Conservation (phyloP, 495 filamentous ascomycete genomes). For the Trichoderma orchidacearum region DNA sequence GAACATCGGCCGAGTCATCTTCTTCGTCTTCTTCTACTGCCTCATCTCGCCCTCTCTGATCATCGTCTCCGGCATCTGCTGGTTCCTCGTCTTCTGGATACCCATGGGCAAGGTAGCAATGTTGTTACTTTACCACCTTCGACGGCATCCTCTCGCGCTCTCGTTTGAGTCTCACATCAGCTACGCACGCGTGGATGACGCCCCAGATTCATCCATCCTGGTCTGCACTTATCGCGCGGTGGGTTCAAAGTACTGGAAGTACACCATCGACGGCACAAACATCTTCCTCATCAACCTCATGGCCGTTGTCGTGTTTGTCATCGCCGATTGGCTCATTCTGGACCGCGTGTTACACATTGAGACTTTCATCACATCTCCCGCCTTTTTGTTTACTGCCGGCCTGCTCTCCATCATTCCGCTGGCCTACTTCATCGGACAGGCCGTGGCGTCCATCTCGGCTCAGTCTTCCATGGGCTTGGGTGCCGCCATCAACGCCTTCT, state of each 20-base stretch:
- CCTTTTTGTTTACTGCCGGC: conserved; percentile 72
- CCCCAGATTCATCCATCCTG: conserved; percentile 71
- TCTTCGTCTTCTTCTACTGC: conserved; percentile 95
- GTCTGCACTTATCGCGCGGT: conserved; percentile 96
- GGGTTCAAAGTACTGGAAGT: conserved; percentile 95
- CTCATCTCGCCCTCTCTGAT: conserved; percentile 82
- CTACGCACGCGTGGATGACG: conserved; percentile 49
- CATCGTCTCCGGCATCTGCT: conserved; percentile 76
- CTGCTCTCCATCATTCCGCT: conserved; percentile 88
- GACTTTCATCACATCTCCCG: conserved; percentile 59
- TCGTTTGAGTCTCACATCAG: conserved; percentile 81
- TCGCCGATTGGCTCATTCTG: conserved; percentile 81
- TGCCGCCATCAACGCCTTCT: conserved; percentile 96
- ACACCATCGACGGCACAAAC: conserved; percentile 96
- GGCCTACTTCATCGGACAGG: conserved; percentile 99
- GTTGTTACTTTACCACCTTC: conserved; percentile 80
- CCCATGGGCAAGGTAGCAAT: conserved; percentile 95
- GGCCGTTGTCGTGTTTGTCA: conserved; percentile 76
- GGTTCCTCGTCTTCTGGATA: conserved; percentile 94
- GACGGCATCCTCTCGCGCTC: conserved; percentile 81
- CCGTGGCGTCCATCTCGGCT: conserved; percentile 96
- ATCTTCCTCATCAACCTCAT: conserved; percentile 98
- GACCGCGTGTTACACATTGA: conserved; percentile 50
- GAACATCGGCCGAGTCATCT: conserved; percentile 86
- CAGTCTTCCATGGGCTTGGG: conserved; percentile 99